Conservation (phyloP, 805 yeast genomes). For the Zygosaccharomyces bailii region DNA sequence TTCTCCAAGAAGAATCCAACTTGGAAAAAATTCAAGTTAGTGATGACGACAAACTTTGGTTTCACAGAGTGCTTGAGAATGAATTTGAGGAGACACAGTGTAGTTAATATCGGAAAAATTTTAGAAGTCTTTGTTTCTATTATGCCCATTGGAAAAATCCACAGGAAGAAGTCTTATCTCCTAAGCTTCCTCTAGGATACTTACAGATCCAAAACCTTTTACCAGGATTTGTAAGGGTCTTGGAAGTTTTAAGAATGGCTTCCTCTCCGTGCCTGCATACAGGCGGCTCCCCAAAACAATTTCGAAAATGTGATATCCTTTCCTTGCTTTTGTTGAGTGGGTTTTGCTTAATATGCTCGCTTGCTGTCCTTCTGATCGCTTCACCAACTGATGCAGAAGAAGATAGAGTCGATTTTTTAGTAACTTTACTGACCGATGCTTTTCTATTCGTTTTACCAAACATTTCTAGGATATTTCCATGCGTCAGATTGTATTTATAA, state of each 20-base stretch:
- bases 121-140: neutral
- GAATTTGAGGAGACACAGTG: constrained; percentile 18
- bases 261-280: constrained; percentile 46
- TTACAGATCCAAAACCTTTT: constrained; percentile 54
- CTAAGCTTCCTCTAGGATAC: constrained; percentile 34
- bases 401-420: constrained; percentile 4
- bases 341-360: constrained; percentile 16
- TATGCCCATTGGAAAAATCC: constrained; percentile 53
- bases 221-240: constrained; percentile 44
- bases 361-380: constrained; percentile 18
- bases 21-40: constrained; percentile 27
- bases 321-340: neutral
- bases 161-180: constrained; percentile 40
- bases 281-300: constrained; percentile 38
- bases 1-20: constrained; percentile 23
- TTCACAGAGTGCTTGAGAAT: constrained; percentile 22
- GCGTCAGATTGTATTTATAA: constrained; percentile 42
- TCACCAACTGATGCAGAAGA: constrained; percentile 12
- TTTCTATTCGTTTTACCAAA: constrained; percentile 26
- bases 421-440: constrained; percentile 10
- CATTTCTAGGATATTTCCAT: constrained; percentile 37
- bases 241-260: constrained; percentile 47
- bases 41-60: constrained; percentile 31
- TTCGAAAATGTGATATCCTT: constrained; percentile 9
- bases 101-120: neutral